These are phyloP conservation scores for Colletotrichum orchidophilum DNA, from an alignment of 2,329 filamentous ascomycete species.

Conservation along the genomic window DNA sequence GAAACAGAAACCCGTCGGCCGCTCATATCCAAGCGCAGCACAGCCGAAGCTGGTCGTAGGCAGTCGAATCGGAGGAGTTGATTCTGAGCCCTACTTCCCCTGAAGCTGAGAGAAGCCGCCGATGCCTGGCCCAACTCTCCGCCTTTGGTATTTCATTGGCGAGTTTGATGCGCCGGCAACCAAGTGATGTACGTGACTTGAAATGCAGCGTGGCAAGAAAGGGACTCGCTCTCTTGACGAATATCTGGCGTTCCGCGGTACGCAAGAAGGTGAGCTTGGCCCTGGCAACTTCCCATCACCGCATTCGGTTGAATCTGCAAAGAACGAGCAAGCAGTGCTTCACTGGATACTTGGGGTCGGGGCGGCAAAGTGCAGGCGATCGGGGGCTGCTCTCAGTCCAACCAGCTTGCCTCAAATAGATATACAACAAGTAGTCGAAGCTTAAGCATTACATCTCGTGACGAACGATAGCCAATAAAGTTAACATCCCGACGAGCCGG, in stretches of 20 bases:
- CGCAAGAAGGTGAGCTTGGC: neutral
- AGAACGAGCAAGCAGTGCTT: neutral
- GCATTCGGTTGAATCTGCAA: neutral
- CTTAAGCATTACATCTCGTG: neutral
- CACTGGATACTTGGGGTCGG: neutral
- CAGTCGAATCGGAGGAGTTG: neutral
- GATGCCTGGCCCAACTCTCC: neutral
- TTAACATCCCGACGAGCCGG: conserved; percentile 7
- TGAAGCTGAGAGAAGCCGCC: neutral
- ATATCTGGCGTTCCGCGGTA: neutral
- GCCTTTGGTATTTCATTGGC: neutral
- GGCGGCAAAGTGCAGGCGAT: neutral
- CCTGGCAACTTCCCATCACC: neutral
- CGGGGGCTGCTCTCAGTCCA: neutral
- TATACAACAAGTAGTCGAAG: neutral
- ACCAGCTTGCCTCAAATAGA: neutral
- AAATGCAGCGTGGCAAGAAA: neutral
- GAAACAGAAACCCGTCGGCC: neutral
- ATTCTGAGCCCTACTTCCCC: neutral
- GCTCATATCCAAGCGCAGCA: neutral
- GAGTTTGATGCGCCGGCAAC: neutral
- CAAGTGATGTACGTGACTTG: neutral
- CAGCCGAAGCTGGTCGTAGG: neutral
- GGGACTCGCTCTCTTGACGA: neutral
- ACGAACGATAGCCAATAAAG: neutral